Evolutionary conservation across 305 asterid genomes (phyloP).

Genomic region (Fraxinus baroniana): DNA sequence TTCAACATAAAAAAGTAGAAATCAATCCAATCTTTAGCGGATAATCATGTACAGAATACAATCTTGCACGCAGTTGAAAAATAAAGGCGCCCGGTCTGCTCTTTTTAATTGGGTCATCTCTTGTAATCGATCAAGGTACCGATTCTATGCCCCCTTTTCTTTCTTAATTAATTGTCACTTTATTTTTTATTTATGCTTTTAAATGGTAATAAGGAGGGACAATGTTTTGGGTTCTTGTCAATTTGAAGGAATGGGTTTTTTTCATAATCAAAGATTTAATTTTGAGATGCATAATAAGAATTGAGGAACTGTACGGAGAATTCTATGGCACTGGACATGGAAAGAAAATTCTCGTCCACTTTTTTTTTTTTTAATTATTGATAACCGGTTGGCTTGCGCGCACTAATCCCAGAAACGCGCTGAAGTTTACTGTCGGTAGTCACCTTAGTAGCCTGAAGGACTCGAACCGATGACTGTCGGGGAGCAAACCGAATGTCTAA

Average conservation of each 20-base stretch:
- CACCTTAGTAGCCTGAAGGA: too few relatives aligned
- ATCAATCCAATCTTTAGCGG: background rate
- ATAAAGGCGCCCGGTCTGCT: conserved; percentile 30
- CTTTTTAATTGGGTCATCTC: conserved; percentile 26
- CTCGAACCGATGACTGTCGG: too few relatives aligned
- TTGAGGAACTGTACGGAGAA: background rate
- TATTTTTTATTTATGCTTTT: background rate
- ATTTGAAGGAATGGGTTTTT: background rate
- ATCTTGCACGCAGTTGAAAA: conserved; percentile 40
- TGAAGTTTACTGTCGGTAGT: too few relatives aligned
- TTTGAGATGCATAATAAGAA: background rate
- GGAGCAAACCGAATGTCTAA: too few relatives aligned
- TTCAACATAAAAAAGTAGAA: background rate
- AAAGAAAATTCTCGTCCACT: background rate
- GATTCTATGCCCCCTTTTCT: background rate
- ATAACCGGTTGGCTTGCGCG: too few relatives aligned
- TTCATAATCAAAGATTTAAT: background rate
- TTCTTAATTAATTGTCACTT: background rate
- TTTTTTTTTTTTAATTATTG: too few relatives aligned
- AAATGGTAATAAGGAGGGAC: background rate
- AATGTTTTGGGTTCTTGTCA: background rate
- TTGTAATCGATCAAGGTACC: conserved; percentile 38
- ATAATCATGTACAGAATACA: conserved; percentile 40
- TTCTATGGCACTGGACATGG: background rate
- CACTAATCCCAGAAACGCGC: too few relatives aligned